Conservation (phyloP, 768 basidiomycete genomes). For the Boletales sp. region DNA sequence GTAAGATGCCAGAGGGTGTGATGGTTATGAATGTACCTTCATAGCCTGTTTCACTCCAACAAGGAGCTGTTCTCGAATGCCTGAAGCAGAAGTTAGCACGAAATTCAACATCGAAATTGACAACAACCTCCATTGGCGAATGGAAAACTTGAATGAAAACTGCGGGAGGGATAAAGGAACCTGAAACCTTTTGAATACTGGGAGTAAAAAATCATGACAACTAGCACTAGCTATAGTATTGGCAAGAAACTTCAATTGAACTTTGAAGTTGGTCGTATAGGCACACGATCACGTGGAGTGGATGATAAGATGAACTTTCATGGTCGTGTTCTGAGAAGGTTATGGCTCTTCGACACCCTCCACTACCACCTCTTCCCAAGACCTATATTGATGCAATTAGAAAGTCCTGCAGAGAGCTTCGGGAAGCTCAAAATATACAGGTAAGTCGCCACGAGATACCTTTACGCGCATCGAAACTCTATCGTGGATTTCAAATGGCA, state of each 20-base stretch:
- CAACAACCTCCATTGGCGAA: conserved; percentile 21
- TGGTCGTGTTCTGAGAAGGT: no score
- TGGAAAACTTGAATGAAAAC: conserved; percentile 12
- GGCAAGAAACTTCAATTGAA: no score
- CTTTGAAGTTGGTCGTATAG: background rate
- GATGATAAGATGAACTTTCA: conserved; percentile 6
- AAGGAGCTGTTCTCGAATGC: conserved; percentile 50
- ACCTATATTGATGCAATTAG: conserved; percentile 50
- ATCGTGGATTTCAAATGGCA: background rate
- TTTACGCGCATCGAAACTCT: conserved; percentile 3
- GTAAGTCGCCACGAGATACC: conserved; percentile 36
- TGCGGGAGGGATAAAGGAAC: background rate
- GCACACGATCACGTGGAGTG: conserved; percentile 16
- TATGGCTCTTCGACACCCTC: conserved; percentile 13
- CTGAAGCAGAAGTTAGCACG: conserved; percentile 28
- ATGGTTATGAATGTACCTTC: conserved; percentile 48
- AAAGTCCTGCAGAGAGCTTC: conserved; percentile 46
- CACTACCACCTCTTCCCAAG: conserved; percentile 42
- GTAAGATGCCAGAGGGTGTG: background rate
- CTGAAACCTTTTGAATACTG: background rate
- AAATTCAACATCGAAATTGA: background rate
- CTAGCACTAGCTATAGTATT: no score
- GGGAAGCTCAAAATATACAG: conserved; percentile 45
- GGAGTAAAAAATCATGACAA: no score
- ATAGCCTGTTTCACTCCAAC: conserved; percentile 60